A percentile compares a stretch with the other conserved stretches of the same genome.
phyloP scores from a whole-genome alignment of 305 asterid genomes.

The Plantago coronopus region DNA sequence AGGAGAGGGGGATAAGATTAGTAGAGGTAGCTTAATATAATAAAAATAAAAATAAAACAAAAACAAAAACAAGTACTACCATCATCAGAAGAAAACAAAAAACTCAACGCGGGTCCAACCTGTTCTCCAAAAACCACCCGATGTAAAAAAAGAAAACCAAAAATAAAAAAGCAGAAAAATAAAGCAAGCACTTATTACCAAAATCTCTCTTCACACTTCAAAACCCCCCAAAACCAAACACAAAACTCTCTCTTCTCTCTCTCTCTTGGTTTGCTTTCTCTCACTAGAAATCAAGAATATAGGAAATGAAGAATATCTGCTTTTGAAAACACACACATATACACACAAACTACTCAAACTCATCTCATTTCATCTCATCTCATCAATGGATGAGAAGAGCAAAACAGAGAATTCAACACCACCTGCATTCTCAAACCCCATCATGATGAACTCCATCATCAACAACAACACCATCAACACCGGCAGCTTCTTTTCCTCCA shows the following conservation, averaged over 20 bases:
- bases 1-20: background rate
- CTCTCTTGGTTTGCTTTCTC: slow-evolving; percentile 14
- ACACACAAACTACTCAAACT: background rate
- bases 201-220: slow-evolving; percentile 42
- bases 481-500: slow-evolving; percentile 23
- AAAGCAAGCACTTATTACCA: slow-evolving; percentile 16
- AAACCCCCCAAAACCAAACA: slow-evolving; percentile 23
- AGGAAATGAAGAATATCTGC: slow-evolving; percentile 36
- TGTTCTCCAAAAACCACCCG: slow-evolving; percentile 15
- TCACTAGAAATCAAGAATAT: slow-evolving; percentile 25
- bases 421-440: background rate
- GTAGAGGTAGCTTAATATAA: background rate
- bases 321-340: slow-evolving; percentile 14
- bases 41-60: background rate
- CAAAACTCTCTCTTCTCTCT: slow-evolving; percentile 2
- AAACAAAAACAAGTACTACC: no score
- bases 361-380: no score
- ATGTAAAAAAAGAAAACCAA: background rate
- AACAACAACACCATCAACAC: background rate
- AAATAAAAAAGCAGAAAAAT: background rate
- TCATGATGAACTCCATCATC: background rate
- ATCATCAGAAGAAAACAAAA: slow-evolving; percentile 1
- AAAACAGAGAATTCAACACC: background rate
- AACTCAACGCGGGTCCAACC: slow-evolving; percentile 32
- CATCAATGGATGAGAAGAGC: slow-evolving; percentile 35